These are phyloP conservation scores for Hygrocybe coccinea DNA, from an alignment of 768 basidiomycete genomes.

Conservation along the genomic window DNA sequence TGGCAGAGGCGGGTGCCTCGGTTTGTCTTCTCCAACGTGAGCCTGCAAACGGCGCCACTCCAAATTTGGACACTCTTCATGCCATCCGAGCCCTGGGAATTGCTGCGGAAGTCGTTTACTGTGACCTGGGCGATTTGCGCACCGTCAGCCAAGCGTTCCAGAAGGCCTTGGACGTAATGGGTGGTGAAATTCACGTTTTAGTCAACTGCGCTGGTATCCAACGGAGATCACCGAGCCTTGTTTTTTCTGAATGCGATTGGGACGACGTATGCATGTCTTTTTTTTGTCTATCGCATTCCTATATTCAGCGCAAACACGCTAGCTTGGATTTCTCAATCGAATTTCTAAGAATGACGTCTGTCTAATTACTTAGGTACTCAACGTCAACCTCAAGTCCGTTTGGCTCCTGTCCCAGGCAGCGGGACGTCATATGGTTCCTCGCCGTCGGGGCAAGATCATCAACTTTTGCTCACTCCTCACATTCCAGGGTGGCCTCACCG, in stretches of 20 bases:
- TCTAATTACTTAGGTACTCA: conserved; percentile 53
- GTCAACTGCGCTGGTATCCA: conserved; percentile 71
- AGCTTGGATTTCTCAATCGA: not conserved
- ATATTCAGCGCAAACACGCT: not conserved
- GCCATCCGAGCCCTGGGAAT: conserved; percentile 31
- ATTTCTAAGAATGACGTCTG: not conserved
- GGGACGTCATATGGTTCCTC: conserved; percentile 85
- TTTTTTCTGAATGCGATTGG: conserved; percentile 65
- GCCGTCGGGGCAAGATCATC: conserved; percentile 63
- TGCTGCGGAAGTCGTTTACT: conserved; percentile 33
- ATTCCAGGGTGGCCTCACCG: conserved; percentile 62
- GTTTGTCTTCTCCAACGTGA: conserved; percentile 43
- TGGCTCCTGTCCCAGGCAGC: conserved; percentile 84
- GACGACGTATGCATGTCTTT: conserved; percentile 45
- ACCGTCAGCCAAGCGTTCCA: conserved; percentile 41
- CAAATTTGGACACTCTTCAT: conserved; percentile 29
- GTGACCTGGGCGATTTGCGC: conserved; percentile 39
- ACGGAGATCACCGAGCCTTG: conserved; percentile 51
- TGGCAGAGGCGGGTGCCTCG: conserved; percentile 46
- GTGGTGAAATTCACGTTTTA: conserved; percentile 49
- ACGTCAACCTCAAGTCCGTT: conserved; percentile 82
- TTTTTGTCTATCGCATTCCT: not conserved
- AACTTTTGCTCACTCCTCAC: conserved; percentile 63
- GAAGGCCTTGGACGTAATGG: conserved; percentile 37
- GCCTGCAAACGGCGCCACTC: conserved; percentile 15